A percentile compares a stretch with the other conserved stretches of the same genome.
These are phyloP conservation scores for Yamadazyma sp. DNA, from an alignment of 1,139 yeast species.

Conservation along the genomic window DNA sequence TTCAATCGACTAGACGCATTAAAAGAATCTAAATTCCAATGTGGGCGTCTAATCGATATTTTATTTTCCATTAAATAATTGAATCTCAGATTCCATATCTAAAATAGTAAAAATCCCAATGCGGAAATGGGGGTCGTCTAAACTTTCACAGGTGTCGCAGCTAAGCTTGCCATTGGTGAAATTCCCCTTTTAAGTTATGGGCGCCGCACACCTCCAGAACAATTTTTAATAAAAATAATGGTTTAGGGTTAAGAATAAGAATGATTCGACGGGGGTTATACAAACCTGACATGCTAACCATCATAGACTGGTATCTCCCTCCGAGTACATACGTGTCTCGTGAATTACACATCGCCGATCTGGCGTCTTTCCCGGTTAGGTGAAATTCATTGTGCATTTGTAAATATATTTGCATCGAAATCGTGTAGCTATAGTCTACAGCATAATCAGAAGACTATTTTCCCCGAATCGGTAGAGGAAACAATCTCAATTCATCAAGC, in stretches of 20 bases:
- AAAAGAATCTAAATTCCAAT: slow-evolving; percentile 1
- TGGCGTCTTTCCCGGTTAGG: background rate
- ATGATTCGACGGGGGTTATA: background rate
- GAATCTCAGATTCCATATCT: slow-evolving; percentile 1
- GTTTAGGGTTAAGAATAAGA: background rate
- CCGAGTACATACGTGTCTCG: no score
- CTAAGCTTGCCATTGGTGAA: background rate
- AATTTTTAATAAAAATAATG: background rate
- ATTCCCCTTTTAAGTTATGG: background rate
- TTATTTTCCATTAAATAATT: background rate
- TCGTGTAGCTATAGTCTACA: background rate
- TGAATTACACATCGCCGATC: background rate
- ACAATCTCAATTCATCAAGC: background rate
- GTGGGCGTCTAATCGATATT: background rate
- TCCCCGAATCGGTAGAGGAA: background rate
- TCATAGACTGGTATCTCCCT: no score
- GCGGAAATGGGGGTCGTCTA: background rate
- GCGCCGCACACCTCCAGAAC: background rate
- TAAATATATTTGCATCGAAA: background rate
- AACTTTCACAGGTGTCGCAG: background rate
- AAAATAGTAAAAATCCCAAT: background rate
- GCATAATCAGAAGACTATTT: background rate
- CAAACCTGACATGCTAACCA: background rate
- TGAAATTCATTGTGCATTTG: background rate
- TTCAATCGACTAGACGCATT: background rate